Evolutionary conservation across 495 filamentous ascomycete species (phyloP), one percentile per base, ranked within the genome.

Genomic region (Xylaria flabelliformis): DNA sequence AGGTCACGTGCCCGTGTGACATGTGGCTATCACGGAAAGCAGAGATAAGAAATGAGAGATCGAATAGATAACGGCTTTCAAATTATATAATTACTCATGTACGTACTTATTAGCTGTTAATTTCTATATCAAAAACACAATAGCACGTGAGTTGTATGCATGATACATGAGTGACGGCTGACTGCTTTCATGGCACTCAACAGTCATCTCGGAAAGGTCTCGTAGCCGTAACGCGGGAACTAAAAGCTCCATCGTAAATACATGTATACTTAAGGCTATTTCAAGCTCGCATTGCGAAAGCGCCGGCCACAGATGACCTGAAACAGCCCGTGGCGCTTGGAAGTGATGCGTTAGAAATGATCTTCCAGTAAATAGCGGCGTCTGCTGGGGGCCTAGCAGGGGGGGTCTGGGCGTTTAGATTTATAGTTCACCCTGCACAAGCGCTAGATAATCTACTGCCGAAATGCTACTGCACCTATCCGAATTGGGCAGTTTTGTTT

Each of bases 391-490:
- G 39, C 36, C 36, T 44, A 4, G 61, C 59, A 63, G 59, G 36
- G 58, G 58, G 32, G 34, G 21, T 7, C 12, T 17, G 58, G 58
- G 32, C 6, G 32, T 17, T 61, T 61, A 61, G 3, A 41, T 2
- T 8, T 39, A 19, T 17, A 21, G 24, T 19, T 10, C 29, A 17
- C 13, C 12, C 21, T 5, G 13, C 13, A 29, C 13, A 8, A 29
- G 26, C 26, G 55, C 56, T 61, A 61, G 3, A 15, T 17, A n/a
- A 17, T 36, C 26, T 39, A 36, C 34, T 36, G 34, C 58, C 58
- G 29, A n/a, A 32, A 26, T 21, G 15, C 44, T 53, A 66, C 64
- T 50, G 46, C 46, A 51, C 64, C 64, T 66, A 66, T 50, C 64
- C 46, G 64, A 66, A 66, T 29, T 29, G 26, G 26, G 1, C 26